Conservation (phyloP, 495 filamentous ascomycete genomes). For the Rusavskia elegans region DNA sequence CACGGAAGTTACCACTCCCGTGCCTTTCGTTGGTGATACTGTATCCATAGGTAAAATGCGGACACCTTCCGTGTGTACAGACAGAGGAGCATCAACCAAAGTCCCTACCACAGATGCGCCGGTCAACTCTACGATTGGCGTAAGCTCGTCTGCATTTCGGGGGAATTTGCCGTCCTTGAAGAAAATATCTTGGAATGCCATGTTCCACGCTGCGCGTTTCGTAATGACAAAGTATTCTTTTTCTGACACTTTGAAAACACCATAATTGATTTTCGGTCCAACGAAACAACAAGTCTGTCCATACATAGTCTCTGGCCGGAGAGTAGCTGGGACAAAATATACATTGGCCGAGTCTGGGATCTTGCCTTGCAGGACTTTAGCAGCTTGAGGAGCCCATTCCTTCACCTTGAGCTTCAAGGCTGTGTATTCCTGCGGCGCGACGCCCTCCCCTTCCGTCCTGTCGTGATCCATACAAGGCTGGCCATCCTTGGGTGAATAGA, state of each 20-base stretch:
- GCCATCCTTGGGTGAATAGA: slow-evolving; percentile 93
- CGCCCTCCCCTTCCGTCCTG: slow-evolving; percentile 76
- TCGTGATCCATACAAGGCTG: slow-evolving; percentile 98
- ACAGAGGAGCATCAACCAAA: slow-evolving; percentile 73
- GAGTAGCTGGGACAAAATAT: slow-evolving; percentile 79
- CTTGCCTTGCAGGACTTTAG: slow-evolving; percentile 53
- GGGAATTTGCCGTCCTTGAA: slow-evolving; percentile 57
- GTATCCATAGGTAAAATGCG: slow-evolving; percentile 89
- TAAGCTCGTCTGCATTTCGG: slow-evolving; percentile 37
- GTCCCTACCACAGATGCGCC: slow-evolving; percentile 79
- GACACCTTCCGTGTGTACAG: slow-evolving; percentile 69
- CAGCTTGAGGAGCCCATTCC: slow-evolving; percentile 65
- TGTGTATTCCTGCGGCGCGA: slow-evolving; percentile 83
- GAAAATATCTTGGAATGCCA: slow-evolving; percentile 87
- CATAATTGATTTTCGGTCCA: slow-evolving; percentile 78
- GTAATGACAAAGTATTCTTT: slow-evolving; percentile 77
- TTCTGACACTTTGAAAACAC: slow-evolving; percentile 69
- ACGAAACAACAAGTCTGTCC: slow-evolving; percentile 95
- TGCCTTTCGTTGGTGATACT: slow-evolving; percentile 83
- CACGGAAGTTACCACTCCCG: slow-evolving; percentile 88
- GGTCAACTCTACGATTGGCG: slow-evolving; percentile 41
- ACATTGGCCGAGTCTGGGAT: slow-evolving; percentile 70
- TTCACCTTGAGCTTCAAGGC: slow-evolving; percentile 78
- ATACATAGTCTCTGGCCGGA: slow-evolving; percentile 96
- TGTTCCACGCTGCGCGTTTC: slow-evolving; percentile 80